Conservation (phyloP, 768 basidiomycete species). For the Clitopilus hobsonii region DNA sequence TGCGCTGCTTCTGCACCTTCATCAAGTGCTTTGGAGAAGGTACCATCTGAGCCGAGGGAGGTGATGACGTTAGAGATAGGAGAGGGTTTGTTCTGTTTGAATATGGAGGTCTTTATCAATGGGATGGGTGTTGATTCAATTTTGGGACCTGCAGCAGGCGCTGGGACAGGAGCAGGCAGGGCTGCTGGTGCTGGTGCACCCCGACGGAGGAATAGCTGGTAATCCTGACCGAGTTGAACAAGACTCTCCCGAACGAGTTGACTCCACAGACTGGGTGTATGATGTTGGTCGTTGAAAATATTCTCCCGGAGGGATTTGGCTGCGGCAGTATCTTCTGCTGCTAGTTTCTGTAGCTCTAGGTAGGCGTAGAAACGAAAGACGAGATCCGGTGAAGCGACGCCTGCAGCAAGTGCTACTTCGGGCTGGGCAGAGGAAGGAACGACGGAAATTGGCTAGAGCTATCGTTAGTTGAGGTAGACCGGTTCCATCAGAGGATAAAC, state of each 20-base stretch:
- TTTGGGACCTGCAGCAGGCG: constrained; percentile 19
- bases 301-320: constrained; percentile 43
- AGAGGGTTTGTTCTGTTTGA: constrained; percentile 37
- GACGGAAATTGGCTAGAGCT: constrained; percentile 41
- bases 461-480: neutral
- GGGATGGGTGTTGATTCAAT: constrained; percentile 31
- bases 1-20: constrained; percentile 37
- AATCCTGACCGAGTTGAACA: constrained; percentile 60
- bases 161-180: constrained; percentile 8
- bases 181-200: constrained; percentile 35
- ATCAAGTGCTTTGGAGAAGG: constrained; percentile 46
- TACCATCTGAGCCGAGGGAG: constrained; percentile 57
- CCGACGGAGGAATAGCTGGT: constrained; percentile 58
- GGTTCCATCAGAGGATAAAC: constrained; percentile 6
- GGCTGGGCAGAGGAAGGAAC: constrained; percentile 44
- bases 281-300: constrained; percentile 67
- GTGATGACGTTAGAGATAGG: constrained; percentile 51
- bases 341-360: constrained; percentile 51
- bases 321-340: constrained; percentile 35
- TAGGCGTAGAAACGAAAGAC: constrained; percentile 64
- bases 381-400: constrained; percentile 47
- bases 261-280: constrained; percentile 59
- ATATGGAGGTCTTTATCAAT: constrained; percentile 39
- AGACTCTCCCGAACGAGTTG: constrained; percentile 55
- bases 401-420: constrained; percentile 56